Base-by-base conservation (phyloP, 192 early-diverging fungal species). In the Umbelopsis sp. region DNA sequence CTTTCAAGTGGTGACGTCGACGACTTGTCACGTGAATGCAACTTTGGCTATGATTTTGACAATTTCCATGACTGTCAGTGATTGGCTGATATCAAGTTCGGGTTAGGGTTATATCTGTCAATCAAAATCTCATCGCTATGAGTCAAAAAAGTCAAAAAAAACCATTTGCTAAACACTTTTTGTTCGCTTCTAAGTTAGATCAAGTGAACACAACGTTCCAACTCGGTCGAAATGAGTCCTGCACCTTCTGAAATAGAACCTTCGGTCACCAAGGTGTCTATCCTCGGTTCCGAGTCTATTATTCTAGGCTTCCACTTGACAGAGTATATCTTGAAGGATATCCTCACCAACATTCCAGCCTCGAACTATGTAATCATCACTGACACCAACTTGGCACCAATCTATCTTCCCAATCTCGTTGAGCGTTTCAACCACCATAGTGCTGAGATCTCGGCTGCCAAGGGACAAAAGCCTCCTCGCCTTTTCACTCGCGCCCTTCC, bases 271-370 rank as follows among this genome's bases (percentile, higher is more conserved):
- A 86, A 83, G 67, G 89, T 98, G 64, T 85, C 92, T 30, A 91
- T 99, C 68, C 89, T 99, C n/a, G 92, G 93, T 12, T 65, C 81
- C 66, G 95, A 99, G 72, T 88, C 91, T 69, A 95, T 97, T 71
- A 81, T 94, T 61, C 86, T 93, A 46, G 97, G 97, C 11, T 91
- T 90, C 77, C 89, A 89, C 75, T 81, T 98, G 41, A 84, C 86
- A 44, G 83, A 89, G 68, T 88, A 89, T 66, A 81, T 97, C 21
- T 85, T 91, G 49, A 67, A 82, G 41, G 92, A 99, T 66, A 81
- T 95, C 46, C 84, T 94, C 41, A 67, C 75, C 37, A 85, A 80
- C 74, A 84, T 96, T 70, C 78, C 85, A n/a, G 78, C 87, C 0
- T 93, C 93, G 23, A 93, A 91, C 66, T 97, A 92, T 82, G 90